phyloP scores from a whole-genome alignment of 345 rosid genomes.

The Moricandia arvensis region DNA sequence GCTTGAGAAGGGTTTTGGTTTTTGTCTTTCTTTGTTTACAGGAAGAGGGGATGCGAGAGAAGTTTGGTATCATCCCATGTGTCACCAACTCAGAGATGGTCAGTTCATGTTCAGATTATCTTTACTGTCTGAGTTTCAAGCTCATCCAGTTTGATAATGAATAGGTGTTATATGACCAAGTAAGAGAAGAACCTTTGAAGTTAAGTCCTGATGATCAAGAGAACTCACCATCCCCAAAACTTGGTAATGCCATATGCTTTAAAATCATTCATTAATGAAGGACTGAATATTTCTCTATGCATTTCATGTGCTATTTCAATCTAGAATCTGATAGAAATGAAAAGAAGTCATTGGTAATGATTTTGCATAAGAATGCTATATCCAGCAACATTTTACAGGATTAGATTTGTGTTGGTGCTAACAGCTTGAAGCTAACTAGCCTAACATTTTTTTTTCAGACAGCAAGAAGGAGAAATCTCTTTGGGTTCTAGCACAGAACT shows the following conservation, averaged over 20 bases:
- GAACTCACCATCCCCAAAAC: conserved; percentile 43
- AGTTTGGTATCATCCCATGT: conserved; percentile 40
- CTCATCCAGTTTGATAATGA: not conserved
- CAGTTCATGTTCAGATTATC: not conserved
- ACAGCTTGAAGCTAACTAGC: conserved; percentile 3
- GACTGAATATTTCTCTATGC: not conserved
- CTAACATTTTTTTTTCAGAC: conserved; percentile 34
- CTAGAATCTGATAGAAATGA: not conserved
- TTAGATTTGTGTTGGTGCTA: not conserved
- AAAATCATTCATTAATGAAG: not conserved
- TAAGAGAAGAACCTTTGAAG: conserved; percentile 40
- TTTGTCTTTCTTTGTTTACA: conserved; percentile 22
- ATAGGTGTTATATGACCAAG: conserved; percentile 47
- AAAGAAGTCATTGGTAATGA: not conserved
- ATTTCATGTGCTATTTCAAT: not conserved
- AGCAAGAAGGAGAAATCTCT: conserved; percentile 67
- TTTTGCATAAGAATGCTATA: not conserved
- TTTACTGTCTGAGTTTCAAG: not conserved
- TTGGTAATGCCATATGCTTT: conserved; percentile 43
- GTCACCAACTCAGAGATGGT: conserved; percentile 46
- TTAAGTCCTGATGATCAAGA: conserved; percentile 50
- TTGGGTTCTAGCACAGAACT: conserved; percentile 69
- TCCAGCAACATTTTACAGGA: not conserved
- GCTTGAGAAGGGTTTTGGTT: not conserved
- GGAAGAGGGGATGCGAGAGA: conserved; percentile 63